Percentiles rank a stretch among this genome's conserved stretches.
phyloP scores from a whole-genome alignment of 2,329 filamentous ascomycete species.

The Aspergillus latus region DNA sequence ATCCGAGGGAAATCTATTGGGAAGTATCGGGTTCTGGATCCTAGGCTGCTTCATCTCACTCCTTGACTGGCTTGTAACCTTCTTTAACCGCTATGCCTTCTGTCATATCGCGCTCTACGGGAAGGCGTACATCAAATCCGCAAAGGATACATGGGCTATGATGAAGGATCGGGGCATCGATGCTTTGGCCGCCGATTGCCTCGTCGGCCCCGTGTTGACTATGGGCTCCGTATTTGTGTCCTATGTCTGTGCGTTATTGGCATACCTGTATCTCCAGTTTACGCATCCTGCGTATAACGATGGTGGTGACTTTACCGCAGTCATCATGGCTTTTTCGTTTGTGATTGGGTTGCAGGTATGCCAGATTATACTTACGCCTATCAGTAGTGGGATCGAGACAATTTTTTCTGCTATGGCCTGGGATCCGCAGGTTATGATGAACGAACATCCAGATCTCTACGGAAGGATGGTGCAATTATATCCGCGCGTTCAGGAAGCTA shows the following conservation, averaged over 20 bases:
- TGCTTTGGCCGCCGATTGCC: conserved; percentile 83
- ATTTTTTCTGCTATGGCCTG: conserved; percentile 79
- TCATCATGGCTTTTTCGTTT: conserved; percentile 82
- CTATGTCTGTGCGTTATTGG: conserved; percentile 75
- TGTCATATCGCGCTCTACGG: conserved; percentile 92
- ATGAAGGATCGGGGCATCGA: conserved; percentile 91
- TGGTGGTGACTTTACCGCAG: conserved; percentile 65
- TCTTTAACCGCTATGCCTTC: conserved; percentile 90
- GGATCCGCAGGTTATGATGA: conserved; percentile 68
- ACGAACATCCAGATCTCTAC: conserved; percentile 80
- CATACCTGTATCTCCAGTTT: conserved; percentile 83
- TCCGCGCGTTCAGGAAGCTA: conserved; percentile 76
- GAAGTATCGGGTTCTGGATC: conserved; percentile 67
- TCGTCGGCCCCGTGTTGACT: conserved; percentile 70
- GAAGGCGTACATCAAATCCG: conserved; percentile 79
- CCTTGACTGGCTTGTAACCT: conserved; percentile 81
- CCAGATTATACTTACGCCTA: conserved; percentile 83
- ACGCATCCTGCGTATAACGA: conserved; percentile 78
- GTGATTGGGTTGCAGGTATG: conserved; percentile 87
- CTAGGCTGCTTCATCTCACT: conserved; percentile 74
- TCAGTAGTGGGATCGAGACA: conserved; percentile 85
- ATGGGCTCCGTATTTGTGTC: conserved; percentile 82
- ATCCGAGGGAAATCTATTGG: conserved; percentile 67
- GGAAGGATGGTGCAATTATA: conserved; percentile 76
- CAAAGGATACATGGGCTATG: conserved; percentile 88